A percentile compares a stretch with the other conserved stretches of the same genome.
These are phyloP conservation scores for Acaromyces ingoldii DNA, from an alignment of 1,284 basidiomycete species.

Conservation along the genomic window DNA sequence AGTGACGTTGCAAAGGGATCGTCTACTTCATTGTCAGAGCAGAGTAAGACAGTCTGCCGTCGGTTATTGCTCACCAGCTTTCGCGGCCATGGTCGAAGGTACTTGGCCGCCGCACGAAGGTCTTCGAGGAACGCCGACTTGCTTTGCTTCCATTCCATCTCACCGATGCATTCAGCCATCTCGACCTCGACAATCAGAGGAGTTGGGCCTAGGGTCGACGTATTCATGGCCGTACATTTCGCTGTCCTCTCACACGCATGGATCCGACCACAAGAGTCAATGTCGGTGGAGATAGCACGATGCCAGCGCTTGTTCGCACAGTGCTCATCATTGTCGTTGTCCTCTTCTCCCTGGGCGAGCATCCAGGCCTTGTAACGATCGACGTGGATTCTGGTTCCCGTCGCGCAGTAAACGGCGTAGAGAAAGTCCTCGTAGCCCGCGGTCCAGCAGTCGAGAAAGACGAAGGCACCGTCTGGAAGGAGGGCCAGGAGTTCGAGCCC, in stretches of 20 bases:
- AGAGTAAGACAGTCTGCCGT: too few relatives aligned
- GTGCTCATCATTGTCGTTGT: background rate
- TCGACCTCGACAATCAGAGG: background rate
- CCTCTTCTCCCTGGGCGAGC: background rate
- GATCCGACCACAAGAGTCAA: background rate
- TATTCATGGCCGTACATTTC: background rate
- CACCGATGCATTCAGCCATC: background rate
- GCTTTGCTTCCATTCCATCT: background rate
- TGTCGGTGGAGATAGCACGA: too few relatives aligned
- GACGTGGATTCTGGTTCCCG: conserved; percentile 7
- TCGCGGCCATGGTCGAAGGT: too few relatives aligned
- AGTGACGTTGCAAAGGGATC: conserved; percentile 5
- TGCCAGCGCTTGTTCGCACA: background rate
- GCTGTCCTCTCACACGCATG: conserved; percentile 6
- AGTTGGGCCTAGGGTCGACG: background rate
- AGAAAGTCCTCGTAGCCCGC: conserved; percentile 54
- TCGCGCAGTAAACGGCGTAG: background rate
- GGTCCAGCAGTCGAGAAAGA: conserved; percentile 89
- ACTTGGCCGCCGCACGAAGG: too few relatives aligned
- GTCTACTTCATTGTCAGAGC: too few relatives aligned
- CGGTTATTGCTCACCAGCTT: too few relatives aligned
- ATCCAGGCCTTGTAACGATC: conserved; percentile 10
- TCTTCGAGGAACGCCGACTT: background rate
- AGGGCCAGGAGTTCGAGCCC: conserved; percentile 60
- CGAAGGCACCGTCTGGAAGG: conserved; percentile 61